Base-by-base conservation (phyloP, 2,329 filamentous ascomycete genomes). In the Aspergillus bombycis region DNA sequence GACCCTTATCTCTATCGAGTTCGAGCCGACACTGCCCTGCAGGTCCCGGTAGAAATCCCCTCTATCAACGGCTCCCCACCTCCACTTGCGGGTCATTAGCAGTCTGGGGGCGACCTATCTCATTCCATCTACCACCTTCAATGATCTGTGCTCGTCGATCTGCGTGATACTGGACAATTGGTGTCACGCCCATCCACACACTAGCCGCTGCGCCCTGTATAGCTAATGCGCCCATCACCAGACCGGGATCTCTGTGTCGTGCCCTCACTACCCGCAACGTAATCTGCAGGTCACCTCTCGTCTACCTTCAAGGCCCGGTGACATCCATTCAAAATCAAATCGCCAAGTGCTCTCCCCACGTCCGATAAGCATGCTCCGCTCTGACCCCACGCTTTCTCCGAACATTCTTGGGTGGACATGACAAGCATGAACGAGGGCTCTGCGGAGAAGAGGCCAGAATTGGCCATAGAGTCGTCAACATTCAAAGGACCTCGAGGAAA, bases 391-490 rank as follows among this genome's bases (percentile, higher is more conserved):
- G 55, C 61, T 66, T 57, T 63, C 53, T 52, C 58, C 62, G 62
- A 70, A 68, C 65, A 70, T 68, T 71, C 61, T 68, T 58, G 64
- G 63, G 60, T 66, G 68, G 66, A 66, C 67, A 70, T 69, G 73
- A 75, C 65, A 68, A 68, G 58, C 53, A 73, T 70, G 68, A 69
- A 62, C 61, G 68, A 64, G 60, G 61, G 55, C 46, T 63, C 67
- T 62, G 66, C 65, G 66, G 65, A 68, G 62, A 69, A 69, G 62
- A 53, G 28, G 56, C 54, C 41, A 54, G 64, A 62, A 11, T 10
- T 65, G 28, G 59, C 58, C 48, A 12, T 60, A 34, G 67, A 69
- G 55, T 61, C 63, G 57, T 41, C 53, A 48, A 26, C 21, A 54
- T 36, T 56, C 50, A 64, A 68, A 43, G 64, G 53, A 14, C 48